phyloP scores from a whole-genome alignment of 495 filamentous ascomycete species.

The Pyrenopolyporus hunteri region DNA sequence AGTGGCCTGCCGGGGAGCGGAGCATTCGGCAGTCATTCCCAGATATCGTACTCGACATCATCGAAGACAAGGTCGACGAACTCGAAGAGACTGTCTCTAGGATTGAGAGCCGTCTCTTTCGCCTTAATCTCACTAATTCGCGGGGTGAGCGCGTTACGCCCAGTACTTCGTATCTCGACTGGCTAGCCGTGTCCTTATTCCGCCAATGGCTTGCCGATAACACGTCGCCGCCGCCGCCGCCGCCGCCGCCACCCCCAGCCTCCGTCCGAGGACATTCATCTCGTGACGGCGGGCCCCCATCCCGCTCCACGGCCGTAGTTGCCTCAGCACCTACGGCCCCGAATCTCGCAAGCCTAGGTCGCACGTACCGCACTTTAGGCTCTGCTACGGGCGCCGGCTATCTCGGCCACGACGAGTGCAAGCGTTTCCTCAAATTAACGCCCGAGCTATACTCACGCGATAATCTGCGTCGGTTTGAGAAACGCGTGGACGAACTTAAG shows the following conservation, averaged over 20 bases:
- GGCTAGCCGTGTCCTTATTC: slow-evolving; percentile 84
- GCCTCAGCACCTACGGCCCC: slow-evolving; percentile 35
- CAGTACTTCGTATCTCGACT: slow-evolving; percentile 78
- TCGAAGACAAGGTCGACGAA: slow-evolving; percentile 90
- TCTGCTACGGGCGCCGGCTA: slow-evolving; percentile 64
- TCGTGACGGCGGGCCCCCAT: slow-evolving; percentile 29
- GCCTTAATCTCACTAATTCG: slow-evolving; percentile 77
- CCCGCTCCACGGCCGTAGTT: slow-evolving; percentile 19
- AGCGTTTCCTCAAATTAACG: slow-evolving; percentile 80
- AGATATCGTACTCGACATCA: slow-evolving; percentile 77
- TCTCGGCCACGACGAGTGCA: slow-evolving; percentile 82
- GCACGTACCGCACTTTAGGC: slow-evolving; percentile 75
- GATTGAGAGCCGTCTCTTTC: slow-evolving; percentile 78
- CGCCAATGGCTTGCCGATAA: slow-evolving; percentile 90
- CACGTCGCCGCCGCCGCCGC: slow-evolving; percentile 70
- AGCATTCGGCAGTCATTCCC: slow-evolving; percentile 75
- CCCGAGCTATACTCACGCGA: slow-evolving; percentile 75
- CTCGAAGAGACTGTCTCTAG: slow-evolving; percentile 70
- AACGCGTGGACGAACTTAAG: slow-evolving; percentile 86
- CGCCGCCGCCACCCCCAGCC: slow-evolving; percentile 51
- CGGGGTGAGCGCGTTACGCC: slow-evolving; percentile 82
- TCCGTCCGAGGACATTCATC: slow-evolving; percentile 20
- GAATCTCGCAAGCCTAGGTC: slow-evolving; percentile 60
- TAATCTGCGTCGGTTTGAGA: slow-evolving; percentile 79
- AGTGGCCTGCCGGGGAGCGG: slow-evolving; percentile 82